These are phyloP conservation scores for Fragilaria crotonensis DNA, from an alignment of 108 stramenopile species.

Conservation along the genomic window DNA sequence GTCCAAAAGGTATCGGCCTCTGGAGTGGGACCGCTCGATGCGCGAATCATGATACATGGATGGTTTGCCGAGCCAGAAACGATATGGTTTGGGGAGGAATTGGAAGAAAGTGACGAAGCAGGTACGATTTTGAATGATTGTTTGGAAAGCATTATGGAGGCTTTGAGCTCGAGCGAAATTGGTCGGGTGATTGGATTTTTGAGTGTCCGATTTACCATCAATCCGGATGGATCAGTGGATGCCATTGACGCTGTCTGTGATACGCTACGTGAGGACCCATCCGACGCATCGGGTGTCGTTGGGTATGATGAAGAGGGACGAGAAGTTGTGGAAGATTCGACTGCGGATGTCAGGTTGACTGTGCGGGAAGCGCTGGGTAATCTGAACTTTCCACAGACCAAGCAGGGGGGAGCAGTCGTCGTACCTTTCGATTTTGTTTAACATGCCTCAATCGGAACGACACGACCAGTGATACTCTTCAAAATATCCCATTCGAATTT, in stretches of 20 bases:
- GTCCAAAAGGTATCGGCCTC: conserved; percentile 23
- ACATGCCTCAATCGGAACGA: too few species aligned
- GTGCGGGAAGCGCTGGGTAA: conserved; percentile 17
- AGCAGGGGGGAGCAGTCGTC: conserved; percentile 12
- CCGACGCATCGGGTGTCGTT: conserved; percentile 22
- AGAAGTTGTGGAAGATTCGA: conserved; percentile 26
- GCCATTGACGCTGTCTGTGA: conserved; percentile 20
- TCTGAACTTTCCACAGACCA: conserved; percentile 9
- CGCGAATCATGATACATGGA: conserved; percentile 30
- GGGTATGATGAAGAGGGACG: conserved; percentile 23
- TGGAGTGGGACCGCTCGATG: conserved; percentile 15
- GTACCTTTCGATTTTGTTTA: conserved; percentile 30
- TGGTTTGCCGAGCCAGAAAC: conserved; percentile 33
- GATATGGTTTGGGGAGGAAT: conserved; percentile 26
- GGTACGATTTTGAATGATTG: conserved; percentile 2
- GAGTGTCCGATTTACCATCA: conserved; percentile 18
- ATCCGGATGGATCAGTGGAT: conserved; percentile 14
- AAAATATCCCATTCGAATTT: too few species aligned
- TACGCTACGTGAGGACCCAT: conserved; percentile 23
- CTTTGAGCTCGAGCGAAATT: conserved; percentile 21
- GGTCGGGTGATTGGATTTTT: conserved; percentile 33
- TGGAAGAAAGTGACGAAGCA: conserved; percentile 1
- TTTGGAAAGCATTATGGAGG: conserved; percentile 16
- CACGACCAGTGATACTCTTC: too few species aligned
- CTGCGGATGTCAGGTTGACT: conserved; percentile 19